These are phyloP conservation scores for Xylaria sp. DNA, from an alignment of 2,329 filamentous ascomycete genomes.

Conservation along the genomic window DNA sequence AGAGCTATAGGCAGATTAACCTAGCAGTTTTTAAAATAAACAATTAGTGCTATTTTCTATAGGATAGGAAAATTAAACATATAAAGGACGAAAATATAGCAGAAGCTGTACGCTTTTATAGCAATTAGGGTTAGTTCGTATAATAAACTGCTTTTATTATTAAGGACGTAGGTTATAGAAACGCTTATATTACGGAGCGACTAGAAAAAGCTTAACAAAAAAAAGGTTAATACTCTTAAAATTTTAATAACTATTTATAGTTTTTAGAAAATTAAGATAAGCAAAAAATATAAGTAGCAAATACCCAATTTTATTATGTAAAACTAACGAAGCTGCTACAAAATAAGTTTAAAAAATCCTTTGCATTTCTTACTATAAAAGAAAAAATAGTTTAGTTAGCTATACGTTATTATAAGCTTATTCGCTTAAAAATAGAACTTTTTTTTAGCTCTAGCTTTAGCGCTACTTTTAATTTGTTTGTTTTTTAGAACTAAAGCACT, in stretches of 20 bases:
- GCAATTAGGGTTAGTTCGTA: not conserved
- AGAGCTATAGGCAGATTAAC: not conserved
- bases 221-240: too few relatives aligned
- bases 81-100: not conserved
- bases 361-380: too few relatives aligned
- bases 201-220: too few relatives aligned
- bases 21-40: not conserved
- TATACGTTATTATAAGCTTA: too few relatives aligned
- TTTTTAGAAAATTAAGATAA: not conserved
- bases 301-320: not conserved
- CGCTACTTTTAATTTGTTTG: too few relatives aligned
- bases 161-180: not conserved
- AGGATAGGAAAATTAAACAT: not conserved
- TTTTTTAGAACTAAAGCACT: not conserved
- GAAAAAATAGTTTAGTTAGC: too few relatives aligned
- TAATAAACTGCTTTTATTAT: constrained; percentile 4
- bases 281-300: not conserved
- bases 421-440: too few relatives aligned
- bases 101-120: not conserved
- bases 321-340: not conserved
- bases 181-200: too few relatives aligned
- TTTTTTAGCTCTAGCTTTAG: too few relatives aligned
- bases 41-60: not conserved
- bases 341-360: too few relatives aligned
- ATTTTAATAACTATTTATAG: not conserved